These are phyloP conservation scores for Actinomortierella ambigua DNA, from an alignment of 371 early-diverging fungal species.

Conservation along the genomic window DNA sequence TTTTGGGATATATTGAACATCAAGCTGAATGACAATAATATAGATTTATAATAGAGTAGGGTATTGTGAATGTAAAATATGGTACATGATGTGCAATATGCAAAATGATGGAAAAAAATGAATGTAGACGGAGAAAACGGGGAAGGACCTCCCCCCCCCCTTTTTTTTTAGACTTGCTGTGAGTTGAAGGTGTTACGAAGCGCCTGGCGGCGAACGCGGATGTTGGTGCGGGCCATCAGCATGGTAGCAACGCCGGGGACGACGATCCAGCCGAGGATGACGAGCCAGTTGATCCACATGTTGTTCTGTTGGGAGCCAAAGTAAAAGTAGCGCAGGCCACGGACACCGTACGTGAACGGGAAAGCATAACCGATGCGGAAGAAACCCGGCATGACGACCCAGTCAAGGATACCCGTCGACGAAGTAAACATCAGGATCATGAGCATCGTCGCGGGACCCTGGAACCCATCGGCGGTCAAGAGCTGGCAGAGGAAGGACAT, in stretches of 20 bases:
- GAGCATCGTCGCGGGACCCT: constrained; percentile 36
- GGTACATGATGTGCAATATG: too few species aligned
- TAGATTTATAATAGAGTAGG: too few species aligned
- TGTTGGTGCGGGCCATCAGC: constrained; percentile 34
- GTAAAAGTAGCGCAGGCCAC: constrained; percentile 34
- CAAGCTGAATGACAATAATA: too few species aligned
- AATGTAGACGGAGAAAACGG: too few species aligned
- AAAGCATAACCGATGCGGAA: constrained; percentile 39
- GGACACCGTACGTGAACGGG: constrained; percentile 44
- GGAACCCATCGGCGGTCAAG: constrained; percentile 46
- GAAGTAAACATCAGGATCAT: constrained; percentile 47
- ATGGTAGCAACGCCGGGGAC: constrained; percentile 26
- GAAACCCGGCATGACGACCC: constrained; percentile 37
- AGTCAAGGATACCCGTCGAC: constrained; percentile 39
- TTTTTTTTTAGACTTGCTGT: neutral
- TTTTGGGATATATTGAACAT: too few species aligned
- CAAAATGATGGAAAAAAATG: too few species aligned
- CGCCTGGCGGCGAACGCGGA: constrained; percentile 33
- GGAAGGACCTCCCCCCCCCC: too few species aligned
- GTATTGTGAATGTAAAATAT: too few species aligned
- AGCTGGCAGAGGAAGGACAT: constrained; percentile 32
- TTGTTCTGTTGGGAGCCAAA: constrained; percentile 32
- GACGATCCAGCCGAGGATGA: constrained; percentile 40
- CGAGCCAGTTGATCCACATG: constrained; percentile 50
- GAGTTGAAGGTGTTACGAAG: constrained; percentile 34